Evolutionary conservation across 2,329 filamentous ascomycete species (phyloP).

Genomic region (Ophiostoma novo-ulmi): DNA sequence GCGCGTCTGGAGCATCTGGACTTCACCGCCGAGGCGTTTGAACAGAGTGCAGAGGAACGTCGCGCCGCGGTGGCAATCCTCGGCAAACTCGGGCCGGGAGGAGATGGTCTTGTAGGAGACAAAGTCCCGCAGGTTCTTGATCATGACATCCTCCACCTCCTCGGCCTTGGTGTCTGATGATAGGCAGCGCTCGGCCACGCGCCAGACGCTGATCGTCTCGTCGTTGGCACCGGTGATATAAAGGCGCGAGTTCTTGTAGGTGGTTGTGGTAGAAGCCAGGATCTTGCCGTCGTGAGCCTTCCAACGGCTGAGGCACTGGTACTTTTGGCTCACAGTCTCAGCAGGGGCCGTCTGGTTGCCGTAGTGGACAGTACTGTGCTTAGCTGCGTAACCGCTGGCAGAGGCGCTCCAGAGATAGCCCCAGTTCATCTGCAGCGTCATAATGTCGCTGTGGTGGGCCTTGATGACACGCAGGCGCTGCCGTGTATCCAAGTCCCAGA

Average conservation of each 20-base stretch:
- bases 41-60: constrained; percentile 87
- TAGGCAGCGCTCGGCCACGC: constrained; percentile 50
- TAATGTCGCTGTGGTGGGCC: constrained; percentile 73
- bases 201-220: constrained; percentile 82
- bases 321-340: constrained; percentile 52
- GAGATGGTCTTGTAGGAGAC: constrained; percentile 90
- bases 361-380: constrained; percentile 63
- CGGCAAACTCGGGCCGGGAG: constrained; percentile 75
- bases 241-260: constrained; percentile 66
- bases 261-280: constrained; percentile 72
- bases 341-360: constrained; percentile 48
- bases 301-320: constrained; percentile 36
- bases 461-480: constrained; percentile 85
- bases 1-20: constrained; percentile 83
- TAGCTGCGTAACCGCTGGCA: constrained; percentile 79
- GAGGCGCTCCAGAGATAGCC: constrained; percentile 82
- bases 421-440: constrained; percentile 79
- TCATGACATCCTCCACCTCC: constrained; percentile 49
- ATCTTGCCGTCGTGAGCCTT: constrained; percentile 78
- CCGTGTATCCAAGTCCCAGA: constrained; percentile 94
- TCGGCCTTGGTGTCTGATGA: constrained; percentile 36
- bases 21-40: constrained; percentile 83
- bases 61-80: constrained; percentile 88
- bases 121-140: constrained; percentile 76
- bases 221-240: constrained; percentile 95